Base-by-base conservation (phyloP, 2,329 filamentous ascomycete species). In the Colletotrichum sp. region DNA sequence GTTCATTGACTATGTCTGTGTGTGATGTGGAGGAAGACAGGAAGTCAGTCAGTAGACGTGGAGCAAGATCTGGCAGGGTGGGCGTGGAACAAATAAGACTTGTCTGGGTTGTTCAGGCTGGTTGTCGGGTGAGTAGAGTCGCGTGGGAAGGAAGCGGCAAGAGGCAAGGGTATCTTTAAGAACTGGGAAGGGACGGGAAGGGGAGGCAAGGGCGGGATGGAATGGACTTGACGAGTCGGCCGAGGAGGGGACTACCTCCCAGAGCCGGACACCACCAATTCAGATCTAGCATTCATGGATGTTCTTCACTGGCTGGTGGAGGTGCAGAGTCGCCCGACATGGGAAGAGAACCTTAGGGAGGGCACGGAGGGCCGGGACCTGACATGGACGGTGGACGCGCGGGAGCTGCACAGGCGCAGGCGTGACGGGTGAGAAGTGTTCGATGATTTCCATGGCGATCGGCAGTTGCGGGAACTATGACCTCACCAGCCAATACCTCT, bases 391-490 rank as follows among this genome's bases (percentile, higher is more conserved):
- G 24, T 24, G 21, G 29, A 55, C 57, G 47, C 43, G 66, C 54
- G 59, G 33, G 31, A 69, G 57, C 21, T 38, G 62, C 62, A 51
- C 38, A 57, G 33, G 33, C 47, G 31, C 16, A 38, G 61, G n/a
- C 63, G 47, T 63, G 59, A 51, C 43, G 43, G 43, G 43, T 51
- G 43, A 51, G 62, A 67, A 47, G 38, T 73, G 38, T 73, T 73
- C 63, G 62, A 74, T 67, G 73, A 70, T 66, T 69, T 62, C 70
- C 70, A 65, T 68, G 71, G 55, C 36, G 72, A 76, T 75, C 74
- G 74, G 74, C 74, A 76, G 55, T 76, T 70, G 74, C 74, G 74
- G 69, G 66, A 67, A 74, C 72, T 66, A 76, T 76, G 74, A 76
- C 74, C 69, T 76, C 74, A 76, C 63, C 59, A 63, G 69, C 69